Base-by-base conservation (phyloP, 768 basidiomycete genomes). In the Amanita phalloides region DNA sequence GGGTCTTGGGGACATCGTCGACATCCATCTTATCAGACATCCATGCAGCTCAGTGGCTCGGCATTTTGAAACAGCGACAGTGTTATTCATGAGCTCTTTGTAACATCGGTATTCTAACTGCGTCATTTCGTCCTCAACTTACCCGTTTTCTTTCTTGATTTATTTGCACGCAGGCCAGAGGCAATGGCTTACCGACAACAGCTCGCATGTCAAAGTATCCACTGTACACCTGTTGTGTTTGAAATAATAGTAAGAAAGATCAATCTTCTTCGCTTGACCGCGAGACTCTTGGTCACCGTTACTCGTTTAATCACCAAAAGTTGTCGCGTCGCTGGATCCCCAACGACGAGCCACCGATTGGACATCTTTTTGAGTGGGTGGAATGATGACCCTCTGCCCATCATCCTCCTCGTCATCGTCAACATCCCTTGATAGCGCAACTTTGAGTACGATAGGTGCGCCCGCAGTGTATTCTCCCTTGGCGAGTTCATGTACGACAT, bases 311-410 rank as follows among this genome's bases (percentile, higher is more conserved):
- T 72, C 69, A 90, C 73, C 3, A 91, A 83, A 11, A 99, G 72
- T 58, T 91, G 86, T 33, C 82, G 79, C 17, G 79, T 82, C 32
- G 72, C 71, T 6, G 84, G 75, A 48, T 94, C 88, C n/a, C 91
- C 92, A 11, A 97, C 76, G 45, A 98, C 93, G 32, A 97, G 76
- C 94, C 94, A 98, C 95, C 94, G 98, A 60, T 92, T 93, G 53
- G 88, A 81, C 66, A 91, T 79, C 74, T 96, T 97, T 67, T 84
- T 86, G 49, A 69, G 73, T 0, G 95, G 95, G 71, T 87, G 98
- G 70, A 84, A 88, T 0, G 96, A 96, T 77, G 33, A 94, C 94
- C 3, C 71, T 72, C 62, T 91, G 86, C 57, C 90, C 85, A 54
- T 81, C 78, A 9, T 75, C 77, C 38, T 77, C 77, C 53, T 87